phyloP scores from a whole-genome alignment of 2,329 filamentous ascomycete genomes.

The Verticillium nubilum region DNA sequence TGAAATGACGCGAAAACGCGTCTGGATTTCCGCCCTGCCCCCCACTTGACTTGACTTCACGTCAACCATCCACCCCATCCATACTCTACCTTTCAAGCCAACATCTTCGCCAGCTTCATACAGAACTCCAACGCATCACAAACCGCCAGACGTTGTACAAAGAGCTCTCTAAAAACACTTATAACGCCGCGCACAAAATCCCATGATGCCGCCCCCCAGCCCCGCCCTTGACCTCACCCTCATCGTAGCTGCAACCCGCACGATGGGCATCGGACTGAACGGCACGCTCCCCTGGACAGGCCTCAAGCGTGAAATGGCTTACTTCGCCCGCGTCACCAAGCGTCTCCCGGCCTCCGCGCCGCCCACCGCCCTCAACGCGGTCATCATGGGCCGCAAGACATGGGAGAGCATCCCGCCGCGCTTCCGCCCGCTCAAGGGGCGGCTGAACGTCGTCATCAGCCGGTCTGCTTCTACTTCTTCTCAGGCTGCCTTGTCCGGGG shows the following conservation, averaged over 20 bases:
- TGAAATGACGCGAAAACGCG: background rate
- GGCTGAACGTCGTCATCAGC: constrained; percentile 79
- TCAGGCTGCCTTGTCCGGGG: constrained; percentile 3
- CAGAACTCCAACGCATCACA: background rate
- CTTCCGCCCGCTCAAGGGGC: constrained; percentile 73
- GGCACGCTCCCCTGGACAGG: constrained; percentile 85
- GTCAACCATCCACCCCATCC: background rate
- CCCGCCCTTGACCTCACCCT: constrained; percentile 65
- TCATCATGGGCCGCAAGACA: constrained; percentile 97
- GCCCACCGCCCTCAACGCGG: constrained; percentile 54
- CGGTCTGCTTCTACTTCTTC: constrained; percentile 29
- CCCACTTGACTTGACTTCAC: background rate
- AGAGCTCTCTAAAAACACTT: too few species aligned
- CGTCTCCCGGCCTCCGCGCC: constrained; percentile 41
- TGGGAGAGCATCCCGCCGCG: constrained; percentile 82
- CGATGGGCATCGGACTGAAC: constrained; percentile 79
- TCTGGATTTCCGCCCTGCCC: background rate
- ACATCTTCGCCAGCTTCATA: background rate
- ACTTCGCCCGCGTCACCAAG: constrained; percentile 87
- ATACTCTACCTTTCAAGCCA: background rate
- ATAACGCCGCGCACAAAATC: background rate
- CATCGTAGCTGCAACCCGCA: constrained; percentile 86
- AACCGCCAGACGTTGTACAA: background rate
- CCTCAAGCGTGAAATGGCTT: constrained; percentile 86
- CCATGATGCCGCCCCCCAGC: constrained; percentile 12